Evolutionary conservation across 2,329 filamentous ascomycete species (phyloP), one percentile per base, ranked within the genome.

Genomic region (Talaromyces sp.): DNA sequence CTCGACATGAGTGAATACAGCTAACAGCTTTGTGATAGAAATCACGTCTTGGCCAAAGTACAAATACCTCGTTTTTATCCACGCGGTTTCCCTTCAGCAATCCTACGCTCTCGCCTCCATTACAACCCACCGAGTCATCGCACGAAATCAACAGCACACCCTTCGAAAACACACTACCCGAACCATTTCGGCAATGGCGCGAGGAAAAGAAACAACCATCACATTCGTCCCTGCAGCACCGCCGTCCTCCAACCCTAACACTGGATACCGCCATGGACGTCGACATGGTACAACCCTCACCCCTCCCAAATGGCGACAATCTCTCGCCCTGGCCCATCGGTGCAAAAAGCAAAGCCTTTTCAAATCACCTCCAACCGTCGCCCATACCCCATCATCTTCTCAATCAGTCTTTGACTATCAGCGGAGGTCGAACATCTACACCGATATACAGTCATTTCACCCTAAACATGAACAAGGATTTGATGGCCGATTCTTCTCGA

Each of bases 111-210:
- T 61, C 71, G 35, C 70, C 73, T 35, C 71, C 70, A 14, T 65
- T 77, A n/a, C 79, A 75, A 2, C 76, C 77, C 0, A 71, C 70
- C 19, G 75, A 79, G 41, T 76, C 77, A 1, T 77, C 74, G 10
- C 74, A 76, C 27, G 73, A 78, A 31, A 76, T 78, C 56, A 57
- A 10, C n/a, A 43, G 54, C 14, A 71, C 16, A 19, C 7, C 19
- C 43, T 22, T 41, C 33, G 70, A 70, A 35, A 62, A 67, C 50
- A 56, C 60, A 64, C 60, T 62, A 47, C 65, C 48, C 57, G 45
- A 60, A 59, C 60, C 56, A 41, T 35, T 54, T 43, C 65, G 24
- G 37, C 39, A 64, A 65, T 66, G 54, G 54, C 63, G 48, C 50
- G 43, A 43, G 24, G 64, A 60, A 35, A 65, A 43, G 50, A 65